phyloP scores from a whole-genome alignment of 179 eudicot genomes.

The Spinacia oleracea region DNA sequence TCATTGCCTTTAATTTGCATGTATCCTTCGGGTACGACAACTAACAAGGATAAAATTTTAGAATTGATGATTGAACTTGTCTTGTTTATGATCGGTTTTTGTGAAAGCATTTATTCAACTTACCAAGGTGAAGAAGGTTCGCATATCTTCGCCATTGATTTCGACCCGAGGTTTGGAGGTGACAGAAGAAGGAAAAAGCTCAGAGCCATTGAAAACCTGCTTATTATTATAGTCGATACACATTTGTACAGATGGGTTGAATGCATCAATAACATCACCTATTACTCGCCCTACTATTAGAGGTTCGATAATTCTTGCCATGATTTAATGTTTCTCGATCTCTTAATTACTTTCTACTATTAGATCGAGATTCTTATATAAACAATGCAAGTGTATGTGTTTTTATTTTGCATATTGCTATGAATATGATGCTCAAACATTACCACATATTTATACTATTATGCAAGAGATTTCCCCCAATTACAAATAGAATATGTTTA shows the following conservation, averaged over 20 bases:
- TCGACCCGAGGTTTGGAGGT: conserved; percentile 53
- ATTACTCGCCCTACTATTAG: conserved; percentile 68
- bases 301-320: conserved; percentile 46
- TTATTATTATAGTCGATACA: conserved; percentile 43
- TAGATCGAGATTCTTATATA: not conserved
- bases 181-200: conserved; percentile 60
- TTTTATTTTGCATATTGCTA: not conserved
- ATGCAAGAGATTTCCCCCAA: conserved; percentile 13
- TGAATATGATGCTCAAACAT: too few relatives aligned
- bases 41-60: not conserved
- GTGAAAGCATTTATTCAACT: conserved; percentile 1
- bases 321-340: not conserved
- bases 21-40: not conserved
- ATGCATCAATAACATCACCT: conserved; percentile 80
- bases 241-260: conserved; percentile 57
- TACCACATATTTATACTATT: conserved; percentile 7
- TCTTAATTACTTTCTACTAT: not conserved
- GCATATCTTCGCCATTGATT: conserved; percentile 60
- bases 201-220: conserved; percentile 64
- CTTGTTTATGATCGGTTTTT: not conserved
- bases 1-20: not conserved
- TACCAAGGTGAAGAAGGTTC: conserved; percentile 74
- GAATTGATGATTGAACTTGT: not conserved
- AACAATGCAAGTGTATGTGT: too few relatives aligned
- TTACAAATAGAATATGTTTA: not conserved